Base-by-base conservation (phyloP, 2,329 filamentous ascomycete species). In the Cyphellophora attinorum region DNA sequence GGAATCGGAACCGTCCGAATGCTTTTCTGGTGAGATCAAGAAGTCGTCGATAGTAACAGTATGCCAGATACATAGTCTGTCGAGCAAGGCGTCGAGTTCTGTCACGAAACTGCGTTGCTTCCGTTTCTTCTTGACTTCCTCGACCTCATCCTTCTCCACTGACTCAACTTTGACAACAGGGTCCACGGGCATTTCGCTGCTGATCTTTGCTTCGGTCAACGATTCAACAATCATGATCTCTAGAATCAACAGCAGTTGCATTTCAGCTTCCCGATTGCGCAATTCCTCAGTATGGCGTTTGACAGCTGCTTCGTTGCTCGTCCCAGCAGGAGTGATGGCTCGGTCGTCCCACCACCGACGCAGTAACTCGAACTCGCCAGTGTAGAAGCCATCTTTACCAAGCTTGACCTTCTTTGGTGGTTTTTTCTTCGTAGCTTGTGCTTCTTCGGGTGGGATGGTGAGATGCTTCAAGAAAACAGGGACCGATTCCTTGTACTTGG, bases 1-100 rank as follows among this genome's bases (percentile, higher is more conserved):
- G 27, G 19, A 51, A 6, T 13, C 12, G 17, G 28, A 18, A 17
- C 47, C 39, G 11, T 51, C 45, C 15, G 56, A 51, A 1, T 51
- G 40, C 11, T 54, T 43, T 3, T 47, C 42, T 10, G 17, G 11
- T 10, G 29, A 31, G 13, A 10, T 12, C 8, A 11, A 18, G 4
- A 49, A 42, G 18, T 63, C 62, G 17, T 59, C 59, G 21, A 57
- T 51, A 37, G 54, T 59, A 31, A 68, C 60, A 16, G 63, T 58
- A 47, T 68, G 64, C 65, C 65, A 69, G 34, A 69, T 69, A 40
- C 65, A 67, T 16, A 69, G 50, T 35, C 64, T 54, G 38, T 69
- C 65, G 11, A 67, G 49, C 16, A 67, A 57, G 1, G 67, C 51
- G 35, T 68, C 65, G 12, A 69, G 53, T 15, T 66, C 51, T 4